These are phyloP conservation scores for Fusarium goolgardi DNA, from an alignment of 2,329 filamentous ascomycete species.

Conservation along the genomic window DNA sequence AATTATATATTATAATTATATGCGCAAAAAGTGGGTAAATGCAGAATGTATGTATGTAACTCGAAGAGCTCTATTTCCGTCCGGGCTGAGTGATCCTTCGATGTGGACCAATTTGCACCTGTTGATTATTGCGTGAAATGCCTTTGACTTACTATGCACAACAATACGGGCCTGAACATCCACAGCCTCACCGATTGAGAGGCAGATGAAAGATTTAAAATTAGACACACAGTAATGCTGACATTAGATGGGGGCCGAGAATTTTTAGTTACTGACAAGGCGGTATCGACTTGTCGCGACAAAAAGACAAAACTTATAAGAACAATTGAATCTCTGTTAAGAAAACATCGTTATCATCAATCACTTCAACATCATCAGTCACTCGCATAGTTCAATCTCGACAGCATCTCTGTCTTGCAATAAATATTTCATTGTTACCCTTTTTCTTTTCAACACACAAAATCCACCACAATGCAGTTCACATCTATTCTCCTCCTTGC, in stretches of 20 bases:
- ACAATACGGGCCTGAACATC: not conserved
- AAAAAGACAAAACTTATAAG: not conserved
- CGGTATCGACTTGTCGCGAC: not conserved
- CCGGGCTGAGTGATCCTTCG: not conserved
- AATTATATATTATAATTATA: too few species aligned
- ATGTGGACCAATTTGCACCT: not conserved
- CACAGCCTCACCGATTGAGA: not conserved
- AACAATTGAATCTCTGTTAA: not conserved
- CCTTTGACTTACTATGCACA: not conserved
- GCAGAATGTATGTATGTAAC: not conserved
- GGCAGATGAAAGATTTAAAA: not conserved
- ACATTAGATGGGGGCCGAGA: not conserved
- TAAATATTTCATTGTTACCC: not conserved
- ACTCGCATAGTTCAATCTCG: not conserved
- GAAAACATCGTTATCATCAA: not conserved
- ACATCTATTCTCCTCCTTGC: conserved; percentile 1
- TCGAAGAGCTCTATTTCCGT: not conserved
- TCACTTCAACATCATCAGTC: not conserved
- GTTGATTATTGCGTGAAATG: not conserved
- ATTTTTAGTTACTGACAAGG: not conserved
- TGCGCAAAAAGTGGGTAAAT: too few species aligned
- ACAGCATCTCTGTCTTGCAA: not conserved
- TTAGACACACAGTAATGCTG: not conserved
- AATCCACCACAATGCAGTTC: not conserved
- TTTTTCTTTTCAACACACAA: fast-evolving